Evolutionary conservation across 1,284 basidiomycete genomes (phyloP).

Genomic region (Marasmius tenuissimus): DNA sequence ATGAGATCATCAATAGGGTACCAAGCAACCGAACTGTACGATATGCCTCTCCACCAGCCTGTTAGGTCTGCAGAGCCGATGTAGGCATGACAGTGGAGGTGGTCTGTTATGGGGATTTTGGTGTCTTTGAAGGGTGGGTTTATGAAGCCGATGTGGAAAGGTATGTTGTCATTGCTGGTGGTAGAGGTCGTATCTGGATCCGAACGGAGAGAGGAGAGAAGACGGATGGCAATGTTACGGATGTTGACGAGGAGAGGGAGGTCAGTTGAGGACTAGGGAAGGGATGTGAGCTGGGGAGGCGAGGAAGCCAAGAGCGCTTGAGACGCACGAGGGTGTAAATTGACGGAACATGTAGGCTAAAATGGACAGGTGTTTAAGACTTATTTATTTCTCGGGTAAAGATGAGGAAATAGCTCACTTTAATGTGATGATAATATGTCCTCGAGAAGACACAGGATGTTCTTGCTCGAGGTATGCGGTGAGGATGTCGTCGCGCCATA

Average conservation of each 20-base stretch:
- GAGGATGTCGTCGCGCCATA: slow-evolving; percentile 75
- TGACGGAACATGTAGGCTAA: slow-evolving; percentile 72
- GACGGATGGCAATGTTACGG: slow-evolving; percentile 55
- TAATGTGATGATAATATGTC: slow-evolving; percentile 71
- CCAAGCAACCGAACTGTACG: slow-evolving; percentile 69
- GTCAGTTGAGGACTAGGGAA: slow-evolving; percentile 65
- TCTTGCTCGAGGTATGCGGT: slow-evolving; percentile 68
- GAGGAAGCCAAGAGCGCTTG: neutral
- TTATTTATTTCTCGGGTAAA: slow-evolving; percentile 9
- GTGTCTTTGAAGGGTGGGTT: slow-evolving; percentile 71
- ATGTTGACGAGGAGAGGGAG: slow-evolving; percentile 67
- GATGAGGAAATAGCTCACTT: slow-evolving; percentile 48
- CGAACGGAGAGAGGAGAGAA: slow-evolving; percentile 50
- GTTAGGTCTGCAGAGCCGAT: slow-evolving; percentile 60
- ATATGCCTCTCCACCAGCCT: slow-evolving; percentile 71
- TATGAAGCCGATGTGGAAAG: slow-evolving; percentile 70
- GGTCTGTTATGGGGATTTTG: slow-evolving; percentile 75
- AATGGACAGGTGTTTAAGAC: neutral
- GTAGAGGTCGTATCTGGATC: slow-evolving; percentile 30
- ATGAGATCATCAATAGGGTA: slow-evolving; percentile 75
- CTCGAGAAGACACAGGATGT: slow-evolving; percentile 67
- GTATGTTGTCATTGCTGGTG: slow-evolving; percentile 20
- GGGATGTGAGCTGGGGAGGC: slow-evolving; percentile 3
- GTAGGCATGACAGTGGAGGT: slow-evolving; percentile 74
- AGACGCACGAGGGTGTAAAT: slow-evolving; percentile 66